Evolutionary conservation across 75 land plant species (phyloP).

Genomic region (Ceratopteris richardii): DNA sequence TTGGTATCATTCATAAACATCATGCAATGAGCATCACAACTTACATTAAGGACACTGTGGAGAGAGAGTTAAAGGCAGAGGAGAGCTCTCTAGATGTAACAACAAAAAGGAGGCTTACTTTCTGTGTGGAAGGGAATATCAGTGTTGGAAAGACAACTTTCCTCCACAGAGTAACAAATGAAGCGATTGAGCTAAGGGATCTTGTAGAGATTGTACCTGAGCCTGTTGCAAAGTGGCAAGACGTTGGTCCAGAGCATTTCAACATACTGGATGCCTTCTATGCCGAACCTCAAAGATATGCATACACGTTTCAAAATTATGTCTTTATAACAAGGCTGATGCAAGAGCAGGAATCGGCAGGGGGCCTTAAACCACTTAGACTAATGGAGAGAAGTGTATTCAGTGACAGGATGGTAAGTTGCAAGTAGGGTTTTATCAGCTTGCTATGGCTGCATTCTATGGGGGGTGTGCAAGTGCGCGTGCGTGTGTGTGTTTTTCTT

Average conservation of each 20-base stretch:
- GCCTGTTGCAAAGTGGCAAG: slow-evolving; percentile 67
- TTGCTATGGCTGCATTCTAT: background rate
- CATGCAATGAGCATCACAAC: slow-evolving; percentile 93
- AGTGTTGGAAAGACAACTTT: slow-evolving; percentile 99
- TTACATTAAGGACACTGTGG: slow-evolving; percentile 80
- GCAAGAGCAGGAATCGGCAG: slow-evolving; percentile 94
- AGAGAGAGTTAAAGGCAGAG: slow-evolving; percentile 61
- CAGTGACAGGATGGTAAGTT: slow-evolving; percentile 91
- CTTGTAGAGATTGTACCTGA: slow-evolving; percentile 97
- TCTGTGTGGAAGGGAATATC: slow-evolving; percentile 98
- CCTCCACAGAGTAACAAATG: slow-evolving; percentile 90
- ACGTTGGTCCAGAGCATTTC: slow-evolving; percentile 88
- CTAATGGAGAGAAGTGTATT: slow-evolving; percentile 99
- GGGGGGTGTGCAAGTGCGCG: background rate
- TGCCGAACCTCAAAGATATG: slow-evolving; percentile 96
- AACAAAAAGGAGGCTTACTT: slow-evolving; percentile 66
- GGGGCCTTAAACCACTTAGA: slow-evolving; percentile 80
- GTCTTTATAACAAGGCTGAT: slow-evolving; percentile 96
- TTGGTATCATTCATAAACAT: slow-evolving; percentile 85
- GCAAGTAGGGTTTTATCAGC: background rate
- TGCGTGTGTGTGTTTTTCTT: background rate
- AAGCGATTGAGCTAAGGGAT: slow-evolving; percentile 86
- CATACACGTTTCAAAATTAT: slow-evolving; percentile 97
- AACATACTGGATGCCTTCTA: slow-evolving; percentile 91
- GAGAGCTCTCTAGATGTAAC: slow-evolving; percentile 14